A percentile compares a stretch with the other conserved stretches of the same genome.
phyloP scores from a whole-genome alignment of 257 asterid species.

The Nicotiana paniculata region DNA sequence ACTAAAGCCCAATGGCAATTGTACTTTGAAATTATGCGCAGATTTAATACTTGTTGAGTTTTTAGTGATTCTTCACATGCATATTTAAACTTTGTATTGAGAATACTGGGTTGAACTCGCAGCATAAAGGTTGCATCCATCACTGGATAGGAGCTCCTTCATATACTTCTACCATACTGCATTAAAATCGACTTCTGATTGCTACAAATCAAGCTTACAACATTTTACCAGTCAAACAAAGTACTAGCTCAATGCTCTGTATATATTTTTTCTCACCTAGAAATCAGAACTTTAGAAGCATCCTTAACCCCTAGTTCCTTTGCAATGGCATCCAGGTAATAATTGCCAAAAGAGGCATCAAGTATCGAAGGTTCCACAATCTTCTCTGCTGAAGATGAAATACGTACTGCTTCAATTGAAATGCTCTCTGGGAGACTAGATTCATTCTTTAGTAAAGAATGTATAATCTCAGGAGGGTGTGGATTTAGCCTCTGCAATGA shows the following conservation, averaged over 20 bases:
- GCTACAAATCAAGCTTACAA: neutral
- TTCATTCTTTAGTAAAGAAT: slow-evolving; percentile 39
- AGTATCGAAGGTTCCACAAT: slow-evolving; percentile 45
- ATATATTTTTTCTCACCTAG: slow-evolving; percentile 47
- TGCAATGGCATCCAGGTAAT: slow-evolving; percentile 84
- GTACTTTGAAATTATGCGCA: neutral
- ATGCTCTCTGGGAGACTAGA: slow-evolving; percentile 28
- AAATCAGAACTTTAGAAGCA: slow-evolving; percentile 69
- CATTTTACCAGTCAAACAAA: neutral
- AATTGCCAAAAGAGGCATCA: slow-evolving; percentile 35
- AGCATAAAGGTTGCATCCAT: neutral
- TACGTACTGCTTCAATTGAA: slow-evolving; percentile 43
- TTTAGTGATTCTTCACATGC: neutral
- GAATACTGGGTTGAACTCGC: neutral
- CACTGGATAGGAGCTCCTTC: neutral
- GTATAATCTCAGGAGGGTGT: slow-evolving; percentile 36
- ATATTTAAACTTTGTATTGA: neutral
- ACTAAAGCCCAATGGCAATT: too few relatives aligned
- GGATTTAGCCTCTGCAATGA: slow-evolving; percentile 55
- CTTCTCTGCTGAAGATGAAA: slow-evolving; percentile 54
- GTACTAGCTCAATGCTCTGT: neutral
- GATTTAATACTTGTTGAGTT: neutral
- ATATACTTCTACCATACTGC: neutral
- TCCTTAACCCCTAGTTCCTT: slow-evolving; percentile 41
- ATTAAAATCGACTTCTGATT: neutral